A percentile compares a stretch with the other conserved stretches of the same genome.
These are phyloP conservation scores for Cordyceps cateniannulata DNA, from an alignment of 2,329 filamentous ascomycete genomes.

Conservation along the genomic window DNA sequence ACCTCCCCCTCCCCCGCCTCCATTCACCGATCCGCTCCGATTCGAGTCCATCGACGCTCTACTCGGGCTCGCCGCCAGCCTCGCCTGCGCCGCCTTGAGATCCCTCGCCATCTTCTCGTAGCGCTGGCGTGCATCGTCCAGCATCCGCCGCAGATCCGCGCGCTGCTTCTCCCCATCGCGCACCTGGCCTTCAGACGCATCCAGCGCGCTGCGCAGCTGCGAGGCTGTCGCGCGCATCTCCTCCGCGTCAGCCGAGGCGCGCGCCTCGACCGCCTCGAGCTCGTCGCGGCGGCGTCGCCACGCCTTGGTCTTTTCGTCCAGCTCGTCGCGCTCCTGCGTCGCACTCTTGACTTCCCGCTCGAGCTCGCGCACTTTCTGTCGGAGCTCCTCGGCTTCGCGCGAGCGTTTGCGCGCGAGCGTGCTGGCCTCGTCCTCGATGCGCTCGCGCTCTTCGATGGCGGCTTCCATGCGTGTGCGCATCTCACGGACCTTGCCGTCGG, in stretches of 20 bases:
- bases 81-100: constrained; percentile 45
- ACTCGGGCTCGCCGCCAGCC: constrained; percentile 34
- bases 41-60: constrained; percentile 41
- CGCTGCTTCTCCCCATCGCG: constrained; percentile 80
- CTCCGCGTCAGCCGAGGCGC: constrained; percentile 63
- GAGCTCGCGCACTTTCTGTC: constrained; percentile 68
- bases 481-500: constrained; percentile 76
- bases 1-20: constrained; percentile 13
- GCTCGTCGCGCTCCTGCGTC: constrained; percentile 68
- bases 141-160: constrained; percentile 62
- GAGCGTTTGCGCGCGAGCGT: constrained; percentile 68
- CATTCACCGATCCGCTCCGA: constrained; percentile 35
- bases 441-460: constrained; percentile 88
- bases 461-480: constrained; percentile 85
- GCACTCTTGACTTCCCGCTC: constrained; percentile 70
- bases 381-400: constrained; percentile 82
- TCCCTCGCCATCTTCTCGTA: constrained; percentile 76
- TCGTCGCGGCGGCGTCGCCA: constrained; percentile 69
- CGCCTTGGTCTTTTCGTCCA: constrained; percentile 66
- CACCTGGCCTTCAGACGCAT: constrained; percentile 80
- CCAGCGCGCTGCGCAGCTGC: constrained; percentile 71
- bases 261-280: constrained; percentile 63
- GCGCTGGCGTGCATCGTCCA: constrained; percentile 71
- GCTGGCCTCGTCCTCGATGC: constrained; percentile 83
- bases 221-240: constrained; percentile 73